These are phyloP conservation scores for Saccharomyces hybrid DNA, from an alignment of 1,139 yeast species.

Conservation along the genomic window DNA sequence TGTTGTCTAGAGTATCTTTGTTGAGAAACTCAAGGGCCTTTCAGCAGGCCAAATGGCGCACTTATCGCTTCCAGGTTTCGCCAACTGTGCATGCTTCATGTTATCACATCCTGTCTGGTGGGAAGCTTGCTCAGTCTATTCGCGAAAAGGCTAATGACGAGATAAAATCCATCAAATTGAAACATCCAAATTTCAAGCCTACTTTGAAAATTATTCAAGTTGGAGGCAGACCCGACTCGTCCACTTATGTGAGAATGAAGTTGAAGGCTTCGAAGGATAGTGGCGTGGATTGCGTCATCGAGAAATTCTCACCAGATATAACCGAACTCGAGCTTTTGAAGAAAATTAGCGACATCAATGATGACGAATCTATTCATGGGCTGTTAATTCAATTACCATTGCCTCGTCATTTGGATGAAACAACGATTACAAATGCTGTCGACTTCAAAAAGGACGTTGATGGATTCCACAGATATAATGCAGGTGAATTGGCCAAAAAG, in stretches of 20 bases:
- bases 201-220: constrained; percentile 64
- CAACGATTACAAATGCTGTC: constrained; percentile 59
- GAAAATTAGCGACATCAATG: constrained; percentile 49
- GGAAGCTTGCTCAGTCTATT: constrained; percentile 31
- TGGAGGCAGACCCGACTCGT: constrained; percentile 68
- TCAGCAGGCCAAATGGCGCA: not conserved
- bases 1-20: constrained; percentile 7
- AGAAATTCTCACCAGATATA: constrained; percentile 50
- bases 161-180: constrained; percentile 41
- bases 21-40: not conserved
- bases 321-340: constrained; percentile 49
- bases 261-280: constrained; percentile 64
- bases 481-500: constrained; percentile 67
- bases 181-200: constrained; percentile 51
- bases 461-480: constrained; percentile 68
- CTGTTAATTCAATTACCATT: constrained; percentile 65
- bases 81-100: constrained; percentile 4
- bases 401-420: constrained; percentile 63
- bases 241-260: constrained; percentile 69
- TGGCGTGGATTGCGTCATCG: constrained; percentile 50
- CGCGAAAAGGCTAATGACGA: constrained; percentile 38
- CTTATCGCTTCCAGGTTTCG: not conserved
- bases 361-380: constrained; percentile 61
- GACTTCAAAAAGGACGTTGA: constrained; percentile 66
- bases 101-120: constrained; percentile 36